These are phyloP conservation scores for Suillus lakei DNA, from an alignment of 768 basidiomycete genomes.

Conservation along the genomic window DNA sequence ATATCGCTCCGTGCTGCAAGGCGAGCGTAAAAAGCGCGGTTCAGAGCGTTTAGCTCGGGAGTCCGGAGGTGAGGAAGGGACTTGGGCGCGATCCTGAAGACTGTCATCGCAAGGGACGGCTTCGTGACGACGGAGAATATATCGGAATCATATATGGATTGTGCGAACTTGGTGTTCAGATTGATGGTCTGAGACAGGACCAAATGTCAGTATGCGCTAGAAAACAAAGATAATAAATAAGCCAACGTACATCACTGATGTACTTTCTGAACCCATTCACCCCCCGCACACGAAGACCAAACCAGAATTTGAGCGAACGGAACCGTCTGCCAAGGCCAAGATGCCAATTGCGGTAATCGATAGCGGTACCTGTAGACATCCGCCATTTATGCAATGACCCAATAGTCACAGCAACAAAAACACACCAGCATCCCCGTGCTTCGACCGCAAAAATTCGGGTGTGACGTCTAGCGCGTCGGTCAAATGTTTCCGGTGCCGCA, in stretches of 20 bases:
- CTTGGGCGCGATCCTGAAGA: slow-evolving; percentile 68
- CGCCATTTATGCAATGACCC: neutral
- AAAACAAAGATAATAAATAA: no score
- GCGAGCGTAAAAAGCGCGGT: slow-evolving; percentile 61
- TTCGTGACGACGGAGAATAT: slow-evolving; percentile 68
- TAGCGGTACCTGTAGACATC: slow-evolving; percentile 61
- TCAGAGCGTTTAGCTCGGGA: slow-evolving; percentile 64
- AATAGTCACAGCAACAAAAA: neutral
- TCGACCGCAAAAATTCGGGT: slow-evolving; percentile 80
- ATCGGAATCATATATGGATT: slow-evolving; percentile 53
- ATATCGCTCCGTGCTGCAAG: slow-evolving; percentile 68
- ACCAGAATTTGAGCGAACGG: slow-evolving; percentile 91
- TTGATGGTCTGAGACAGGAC: slow-evolving; percentile 50
- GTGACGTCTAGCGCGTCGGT: slow-evolving; percentile 87
- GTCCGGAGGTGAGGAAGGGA: slow-evolving; percentile 24
- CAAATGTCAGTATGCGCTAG: neutral
- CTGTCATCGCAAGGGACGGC: slow-evolving; percentile 73
- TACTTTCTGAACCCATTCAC: slow-evolving; percentile 78
- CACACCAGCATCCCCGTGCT: slow-evolving; percentile 75
- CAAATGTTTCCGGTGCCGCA: slow-evolving; percentile 71
- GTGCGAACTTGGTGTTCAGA: slow-evolving; percentile 62
- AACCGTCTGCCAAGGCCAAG: slow-evolving; percentile 85
- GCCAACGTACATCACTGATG: slow-evolving; percentile 60
- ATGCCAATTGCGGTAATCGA: slow-evolving; percentile 91
- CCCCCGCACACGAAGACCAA: slow-evolving; percentile 85